Conservation (phyloP, 768 basidiomycete genomes). For the Peribolospora baueri region DNA sequence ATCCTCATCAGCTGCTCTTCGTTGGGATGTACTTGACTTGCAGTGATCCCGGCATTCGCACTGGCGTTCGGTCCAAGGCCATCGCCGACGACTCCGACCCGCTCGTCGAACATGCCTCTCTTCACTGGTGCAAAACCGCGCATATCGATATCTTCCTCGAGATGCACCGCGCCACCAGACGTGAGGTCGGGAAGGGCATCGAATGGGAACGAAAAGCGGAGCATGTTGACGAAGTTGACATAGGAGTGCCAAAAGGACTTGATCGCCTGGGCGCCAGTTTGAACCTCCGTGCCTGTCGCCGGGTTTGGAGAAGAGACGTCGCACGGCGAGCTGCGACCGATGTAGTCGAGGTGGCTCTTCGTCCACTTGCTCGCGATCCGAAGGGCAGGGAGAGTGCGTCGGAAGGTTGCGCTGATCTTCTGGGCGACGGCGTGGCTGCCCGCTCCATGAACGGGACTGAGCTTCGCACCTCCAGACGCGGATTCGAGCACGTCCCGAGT, state of each 20-base stretch:
- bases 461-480: too few species aligned
- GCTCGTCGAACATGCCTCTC: conserved; percentile 28
- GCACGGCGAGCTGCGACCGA: conserved; percentile 21
- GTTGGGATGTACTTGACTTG: conserved; percentile 47
- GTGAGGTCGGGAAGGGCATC: conserved; percentile 32
- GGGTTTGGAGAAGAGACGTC: conserved; percentile 14
- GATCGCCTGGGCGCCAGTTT: conserved; percentile 5
- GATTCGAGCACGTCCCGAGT: conserved; percentile 18
- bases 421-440: conserved; percentile 36
- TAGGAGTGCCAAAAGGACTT: conserved; percentile 49
- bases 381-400: conserved; percentile 63
- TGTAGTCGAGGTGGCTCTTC: conserved; percentile 43
- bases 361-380: conserved; percentile 81
- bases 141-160: conserved; percentile 82
- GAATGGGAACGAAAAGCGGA: conserved; percentile 44
- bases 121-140: conserved; percentile 65
- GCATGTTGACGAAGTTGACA: conserved; percentile 35
- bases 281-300: conserved; percentile 12
- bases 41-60: conserved; percentile 6
- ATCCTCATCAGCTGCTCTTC: conserved; percentile 90
- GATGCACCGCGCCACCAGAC: conserved; percentile 22
- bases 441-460: conserved; percentile 1
- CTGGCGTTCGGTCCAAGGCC: conserved; percentile 12
- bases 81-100: conserved; percentile 9
- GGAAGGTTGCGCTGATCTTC: conserved; percentile 59